Base-by-base conservation (phyloP, 2,329 filamentous ascomycete genomes). In the Calonectria pseudoreteaudii region DNA sequence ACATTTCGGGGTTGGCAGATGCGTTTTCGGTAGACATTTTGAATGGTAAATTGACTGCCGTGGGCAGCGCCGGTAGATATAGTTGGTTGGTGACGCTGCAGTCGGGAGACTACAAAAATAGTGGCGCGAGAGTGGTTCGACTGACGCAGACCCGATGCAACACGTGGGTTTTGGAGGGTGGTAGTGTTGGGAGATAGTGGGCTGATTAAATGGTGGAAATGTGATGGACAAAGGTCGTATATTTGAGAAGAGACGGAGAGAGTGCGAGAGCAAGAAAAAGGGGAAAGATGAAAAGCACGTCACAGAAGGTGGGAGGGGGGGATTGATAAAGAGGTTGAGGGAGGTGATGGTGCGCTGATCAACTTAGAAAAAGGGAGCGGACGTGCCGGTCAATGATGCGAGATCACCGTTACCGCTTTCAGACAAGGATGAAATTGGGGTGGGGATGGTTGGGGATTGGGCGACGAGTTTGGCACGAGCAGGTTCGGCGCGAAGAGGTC, bases 1-100 rank as follows among this genome's bases (percentile, higher is more conserved):
- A 83, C 79, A 80, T 80, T 75, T 84, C 81, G 79, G 78, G 75
- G 71, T 66, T 64, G 74, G 71, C 78, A 66, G 76, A 66, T 56
- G 71, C 75, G 78, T 78, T 84, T 78, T 86, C 84, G 70, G 83
- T 80, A 74, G 83, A 82, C 82, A 85, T 84, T 73, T 67, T 77
- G 77, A 74, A 70, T 56, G 70, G 52, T 53, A 44, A 23, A 60
- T 47, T 68, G 66, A 80, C 74, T 74, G 65, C 74, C 70, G 78
- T 73, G 73, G 75, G 52, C 65, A 73, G 74, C 76, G 52, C 38
- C 72, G 70, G 49, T 68, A 80, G 75, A 79, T 81, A 81, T 81
- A 81, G 73, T 75, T 65, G 49, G 74, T 77, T 77, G 74, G 75
- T 74, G 69, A 77, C 73, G 75, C 73, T 80, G 75, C 73, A 60